Base-by-base conservation (phyloP, 805 yeast genomes). In the Ogataea zsoltii region DNA sequence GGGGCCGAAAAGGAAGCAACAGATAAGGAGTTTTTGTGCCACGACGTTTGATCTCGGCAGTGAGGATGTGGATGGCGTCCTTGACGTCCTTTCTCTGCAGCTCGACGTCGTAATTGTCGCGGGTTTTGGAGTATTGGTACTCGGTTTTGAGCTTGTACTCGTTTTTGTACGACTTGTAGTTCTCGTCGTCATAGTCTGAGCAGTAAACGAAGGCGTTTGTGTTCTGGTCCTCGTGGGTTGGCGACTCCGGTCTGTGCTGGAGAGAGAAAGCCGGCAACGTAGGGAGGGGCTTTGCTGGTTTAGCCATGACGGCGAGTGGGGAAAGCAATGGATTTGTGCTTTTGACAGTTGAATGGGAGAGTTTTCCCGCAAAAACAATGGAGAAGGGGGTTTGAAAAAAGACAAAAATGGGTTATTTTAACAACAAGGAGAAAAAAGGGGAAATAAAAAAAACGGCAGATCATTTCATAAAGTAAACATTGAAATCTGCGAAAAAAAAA, bases 1-100 rank as follows among this genome's bases (percentile, higher is more conserved):
- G 80, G 1, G 91, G 85, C 43, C 96, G 67, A 66, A 84, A 88
- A 0, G 96, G 94, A 30, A 90, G 71, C 54, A 89, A 72, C 1
- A 90, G 63, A 44, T 82, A 82, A 6, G 95, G 95, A 0, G 88
- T 77, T 55, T 82, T 79, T 1, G 86, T 69, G 4, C 91, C 94
- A 45, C 82, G 74, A 9, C 69, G 69, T 60, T 89, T 89, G 50
- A 90, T 65, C 49, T 85, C 90, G 4, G 78, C 77, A 0, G 96
- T 88, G 35, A 88, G 78, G 19, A 74, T 57, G 62, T 86, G 94
- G 31, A 89, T 75, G 21, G 85, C 71, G 23, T 79, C 80, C 59
- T 83, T 83, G 16, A 88, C 76, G 40, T 81, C 80, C 53, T 82
- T 81, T 44, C 92, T 69, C 17, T 82, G 74, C 54, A 85, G 80